A percentile compares a stretch with the other conserved stretches of the same genome.
These are phyloP conservation scores for Suhomyces choctaworum DNA, from an alignment of 1,139 yeast genomes.

Conservation along the genomic window DNA sequence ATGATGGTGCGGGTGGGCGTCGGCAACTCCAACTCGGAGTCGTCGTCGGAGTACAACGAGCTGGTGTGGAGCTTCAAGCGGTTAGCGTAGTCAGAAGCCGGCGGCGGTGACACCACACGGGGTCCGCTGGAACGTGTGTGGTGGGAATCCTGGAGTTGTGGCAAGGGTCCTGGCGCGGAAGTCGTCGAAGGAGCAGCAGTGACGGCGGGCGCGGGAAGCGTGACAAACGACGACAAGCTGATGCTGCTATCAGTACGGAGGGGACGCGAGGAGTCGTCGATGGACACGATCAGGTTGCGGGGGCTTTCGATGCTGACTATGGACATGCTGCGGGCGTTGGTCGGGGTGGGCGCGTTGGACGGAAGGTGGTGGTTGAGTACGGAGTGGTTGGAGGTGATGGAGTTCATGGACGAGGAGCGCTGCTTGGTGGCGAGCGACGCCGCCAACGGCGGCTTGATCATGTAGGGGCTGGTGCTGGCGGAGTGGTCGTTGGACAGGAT, in stretches of 20 bases:
- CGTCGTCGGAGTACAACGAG: slow-evolving; percentile 38
- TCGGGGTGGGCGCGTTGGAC: slow-evolving; percentile 16
- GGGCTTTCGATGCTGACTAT: slow-evolving; percentile 44
- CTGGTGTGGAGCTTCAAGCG: slow-evolving; percentile 13
- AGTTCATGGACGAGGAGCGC: slow-evolving; percentile 39
- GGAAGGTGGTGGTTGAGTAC: slow-evolving; percentile 5
- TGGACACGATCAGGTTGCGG: slow-evolving; percentile 43
- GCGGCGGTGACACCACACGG: neutral
- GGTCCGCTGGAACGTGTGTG: neutral
- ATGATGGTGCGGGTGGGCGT: slow-evolving; percentile 20
- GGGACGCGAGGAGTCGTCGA: slow-evolving; percentile 35
- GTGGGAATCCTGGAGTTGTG: neutral
- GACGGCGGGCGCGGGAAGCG: neutral
- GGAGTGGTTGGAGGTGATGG: slow-evolving; percentile 19
- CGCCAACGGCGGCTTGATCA: slow-evolving; percentile 19
- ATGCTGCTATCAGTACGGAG: slow-evolving; percentile 35
- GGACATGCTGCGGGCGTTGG: slow-evolving; percentile 34
- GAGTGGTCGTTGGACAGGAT: slow-evolving; percentile 21
- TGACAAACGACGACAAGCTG: slow-evolving; percentile 6
- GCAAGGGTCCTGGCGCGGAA: neutral
- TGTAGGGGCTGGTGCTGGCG: slow-evolving; percentile 26
- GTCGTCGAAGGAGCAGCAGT: slow-evolving; percentile 1
- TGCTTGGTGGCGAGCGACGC: slow-evolving; percentile 21
- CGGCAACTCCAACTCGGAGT: slow-evolving; percentile 30
- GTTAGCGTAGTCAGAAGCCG: slow-evolving; percentile 3